These are phyloP conservation scores for Suillus americanus DNA, from an alignment of 768 basidiomycete genomes.

Conservation along the genomic window DNA sequence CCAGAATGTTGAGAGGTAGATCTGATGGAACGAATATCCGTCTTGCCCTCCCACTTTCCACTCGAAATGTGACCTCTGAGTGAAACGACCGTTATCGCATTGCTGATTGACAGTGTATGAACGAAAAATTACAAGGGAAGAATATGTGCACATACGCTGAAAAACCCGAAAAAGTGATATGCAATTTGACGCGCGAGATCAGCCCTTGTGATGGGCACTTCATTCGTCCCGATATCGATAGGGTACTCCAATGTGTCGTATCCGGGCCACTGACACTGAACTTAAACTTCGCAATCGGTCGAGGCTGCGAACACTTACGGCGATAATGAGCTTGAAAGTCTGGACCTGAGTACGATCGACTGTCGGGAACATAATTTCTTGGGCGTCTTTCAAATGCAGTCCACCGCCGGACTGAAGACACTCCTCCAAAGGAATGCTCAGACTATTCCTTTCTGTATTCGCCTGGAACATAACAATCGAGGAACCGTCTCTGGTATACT, in stretches of 20 bases:
- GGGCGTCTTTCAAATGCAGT: not conserved
- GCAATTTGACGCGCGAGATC: conserved; percentile 12
- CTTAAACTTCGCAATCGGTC: not conserved
- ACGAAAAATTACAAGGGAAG: not conserved
- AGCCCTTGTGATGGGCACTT: not conserved
- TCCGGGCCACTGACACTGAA: conserved; percentile 13
- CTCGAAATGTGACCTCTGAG: not conserved
- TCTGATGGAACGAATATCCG: conserved; percentile 5
- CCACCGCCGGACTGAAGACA: not conserved
- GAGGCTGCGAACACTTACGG: not conserved
- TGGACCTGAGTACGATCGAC: not conserved
- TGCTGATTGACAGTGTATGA: not conserved
- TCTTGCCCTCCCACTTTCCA: conserved; percentile 10
- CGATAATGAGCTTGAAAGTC: not conserved
- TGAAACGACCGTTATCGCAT: not conserved
- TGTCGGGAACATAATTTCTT: conserved; percentile 7
- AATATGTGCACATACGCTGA: conserved; percentile 4
- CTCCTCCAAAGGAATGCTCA: conserved; percentile 5
- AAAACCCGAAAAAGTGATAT: conserved; percentile 7
- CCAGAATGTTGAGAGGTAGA: conserved; percentile 13
- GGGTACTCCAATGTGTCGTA: conserved; percentile 5
- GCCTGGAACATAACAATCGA: conserved; percentile 1
- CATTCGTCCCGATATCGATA: conserved; percentile 2
- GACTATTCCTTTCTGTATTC: not conserved
- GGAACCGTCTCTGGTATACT: conserved; percentile 1